Conservation (phyloP, 2,329 filamentous ascomycete species). For the Pseudogymnoascus sp. region DNA sequence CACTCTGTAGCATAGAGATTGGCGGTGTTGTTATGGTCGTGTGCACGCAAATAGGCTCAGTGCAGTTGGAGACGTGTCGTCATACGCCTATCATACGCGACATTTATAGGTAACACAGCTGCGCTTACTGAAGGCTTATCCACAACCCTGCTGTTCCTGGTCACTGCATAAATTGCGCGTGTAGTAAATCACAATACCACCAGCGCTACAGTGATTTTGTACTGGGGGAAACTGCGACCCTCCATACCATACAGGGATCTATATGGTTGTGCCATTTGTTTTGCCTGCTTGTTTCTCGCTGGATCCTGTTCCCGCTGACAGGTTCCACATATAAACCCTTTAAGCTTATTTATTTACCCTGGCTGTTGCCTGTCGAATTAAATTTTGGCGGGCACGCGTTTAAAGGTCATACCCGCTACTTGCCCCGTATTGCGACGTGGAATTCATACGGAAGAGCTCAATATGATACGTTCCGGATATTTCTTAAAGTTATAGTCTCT, state of each 20-base stretch:
- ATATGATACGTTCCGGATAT: neutral
- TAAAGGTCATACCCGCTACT: neutral
- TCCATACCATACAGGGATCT: neutral
- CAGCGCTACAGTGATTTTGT: neutral
- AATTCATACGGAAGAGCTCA: neutral
- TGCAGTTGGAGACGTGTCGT: slow-evolving; percentile 4
- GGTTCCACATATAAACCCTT: neutral
- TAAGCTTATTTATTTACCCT: slow-evolving; percentile 3
- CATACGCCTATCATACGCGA: neutral
- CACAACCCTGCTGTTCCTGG: neutral
- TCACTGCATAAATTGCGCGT: neutral
- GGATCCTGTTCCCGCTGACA: neutral
- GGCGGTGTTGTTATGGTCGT: neutral
- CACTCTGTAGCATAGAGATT: neutral
- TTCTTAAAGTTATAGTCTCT: neutral
- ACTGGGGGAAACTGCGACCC: neutral
- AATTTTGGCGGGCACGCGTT: neutral
- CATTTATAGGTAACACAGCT: neutral
- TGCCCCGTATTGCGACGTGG: neutral
- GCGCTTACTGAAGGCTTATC: neutral
- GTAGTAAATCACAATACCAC: neutral
- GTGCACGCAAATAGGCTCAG: neutral
- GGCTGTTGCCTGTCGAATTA: neutral
- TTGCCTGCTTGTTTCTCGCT: neutral
- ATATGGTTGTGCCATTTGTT: neutral